phyloP scores from a whole-genome alignment of 2,329 filamentous ascomycete genomes.

The Exophiala lecanii-corni region DNA sequence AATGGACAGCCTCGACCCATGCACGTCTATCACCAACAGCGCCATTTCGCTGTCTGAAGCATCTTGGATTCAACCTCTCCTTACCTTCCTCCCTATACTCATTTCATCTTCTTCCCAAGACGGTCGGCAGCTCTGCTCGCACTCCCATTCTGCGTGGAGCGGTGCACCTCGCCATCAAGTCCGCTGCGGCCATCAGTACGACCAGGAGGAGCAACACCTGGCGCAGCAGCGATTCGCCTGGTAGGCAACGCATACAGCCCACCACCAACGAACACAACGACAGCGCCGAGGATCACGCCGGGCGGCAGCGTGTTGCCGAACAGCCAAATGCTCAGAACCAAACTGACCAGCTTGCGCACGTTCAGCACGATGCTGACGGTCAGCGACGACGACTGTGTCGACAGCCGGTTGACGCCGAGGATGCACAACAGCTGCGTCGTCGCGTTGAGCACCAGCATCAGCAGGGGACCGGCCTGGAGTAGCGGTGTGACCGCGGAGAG shows the following conservation, averaged over 20 bases:
- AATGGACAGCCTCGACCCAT: no score
- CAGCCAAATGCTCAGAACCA: constrained; percentile 85
- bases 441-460: constrained; percentile 50
- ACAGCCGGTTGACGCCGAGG: constrained; percentile 89
- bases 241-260: constrained; percentile 64
- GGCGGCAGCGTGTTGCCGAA: constrained; percentile 79
- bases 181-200: no score
- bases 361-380: constrained; percentile 97
- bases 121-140: no score
- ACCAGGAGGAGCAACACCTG: no score
- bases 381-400: constrained; percentile 79
- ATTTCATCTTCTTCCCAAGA: no score
- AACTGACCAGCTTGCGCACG: constrained; percentile 85
- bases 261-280: constrained; percentile 85
- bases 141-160: no score
- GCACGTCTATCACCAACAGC: no score
- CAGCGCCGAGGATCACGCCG: constrained; percentile 74
- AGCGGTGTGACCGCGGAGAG: constrained; percentile 13
- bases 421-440: constrained; percentile 93
- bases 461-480: constrained; percentile 32
- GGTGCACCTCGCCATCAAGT: no score
- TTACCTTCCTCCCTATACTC: no score
- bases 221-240: no score
- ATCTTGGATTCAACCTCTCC: no score
- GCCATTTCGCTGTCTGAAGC: no score